Conservation (phyloP, 257 asterid species). For the Fraxinus pennsylvanica region DNA sequence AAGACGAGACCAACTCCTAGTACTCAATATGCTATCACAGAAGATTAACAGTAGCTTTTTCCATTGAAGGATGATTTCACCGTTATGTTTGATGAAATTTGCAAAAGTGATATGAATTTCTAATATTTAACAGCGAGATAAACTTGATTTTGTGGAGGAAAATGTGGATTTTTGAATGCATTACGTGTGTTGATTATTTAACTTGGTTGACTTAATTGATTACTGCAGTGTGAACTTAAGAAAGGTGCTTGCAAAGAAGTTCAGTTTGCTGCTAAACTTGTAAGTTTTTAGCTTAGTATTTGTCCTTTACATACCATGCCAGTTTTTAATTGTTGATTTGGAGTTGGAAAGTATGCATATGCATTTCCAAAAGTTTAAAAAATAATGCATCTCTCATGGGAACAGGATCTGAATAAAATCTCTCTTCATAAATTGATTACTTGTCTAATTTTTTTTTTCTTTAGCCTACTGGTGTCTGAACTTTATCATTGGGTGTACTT, state of each 20-base stretch:
- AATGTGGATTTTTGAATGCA: slow-evolving; percentile 10
- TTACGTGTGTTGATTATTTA: slow-evolving; percentile 11
- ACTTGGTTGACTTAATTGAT: slow-evolving; percentile 11
- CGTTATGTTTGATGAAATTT: slow-evolving; percentile 1
- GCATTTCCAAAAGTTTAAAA: neutral
- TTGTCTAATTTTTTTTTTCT: neutral
- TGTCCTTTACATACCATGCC: neutral
- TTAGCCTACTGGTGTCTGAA: slow-evolving; percentile 2
- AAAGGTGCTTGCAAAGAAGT: slow-evolving; percentile 69
- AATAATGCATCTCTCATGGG: no score
- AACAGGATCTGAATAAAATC: no score
- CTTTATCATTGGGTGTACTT: slow-evolving; percentile 5
- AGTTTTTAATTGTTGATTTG: neutral
- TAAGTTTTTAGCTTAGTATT: slow-evolving; percentile 15
- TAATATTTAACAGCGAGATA: slow-evolving; percentile 9
- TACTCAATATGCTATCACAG: neutral
- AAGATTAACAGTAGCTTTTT: neutral
- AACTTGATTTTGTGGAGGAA: neutral
- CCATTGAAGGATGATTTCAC: neutral
- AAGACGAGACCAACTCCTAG: neutral
- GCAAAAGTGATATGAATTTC: neutral
- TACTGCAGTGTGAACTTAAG: slow-evolving; percentile 55
- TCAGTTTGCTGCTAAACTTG: slow-evolving; percentile 72
- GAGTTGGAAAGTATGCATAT: neutral
- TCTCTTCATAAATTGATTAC: no score